A percentile compares a stretch with the other conserved stretches of the same genome.
Conservation (phyloP, 768 basidiomycete genomes). For the Omphalotus guepiniiformis region DNA sequence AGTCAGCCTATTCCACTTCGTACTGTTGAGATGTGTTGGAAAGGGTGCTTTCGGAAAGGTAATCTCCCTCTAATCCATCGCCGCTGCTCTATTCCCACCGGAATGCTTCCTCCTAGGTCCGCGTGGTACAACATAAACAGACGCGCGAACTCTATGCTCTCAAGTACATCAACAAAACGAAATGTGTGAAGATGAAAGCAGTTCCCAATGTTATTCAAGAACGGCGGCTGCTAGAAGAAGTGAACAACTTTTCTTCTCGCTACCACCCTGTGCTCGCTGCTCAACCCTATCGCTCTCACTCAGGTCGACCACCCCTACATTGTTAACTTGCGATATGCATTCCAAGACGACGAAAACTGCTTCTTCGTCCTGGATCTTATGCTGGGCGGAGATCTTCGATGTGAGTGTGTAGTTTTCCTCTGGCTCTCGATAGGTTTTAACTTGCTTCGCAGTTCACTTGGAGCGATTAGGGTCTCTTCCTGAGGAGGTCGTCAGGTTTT, state of each 20-base stretch:
- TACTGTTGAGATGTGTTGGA: conserved; percentile 92
- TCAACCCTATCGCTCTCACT: conserved; percentile 12
- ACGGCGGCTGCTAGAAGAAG: conserved; percentile 92
- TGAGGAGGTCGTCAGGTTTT: conserved; percentile 81
- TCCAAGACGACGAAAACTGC: conserved; percentile 97
- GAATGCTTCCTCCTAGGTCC: conserved; percentile 70
- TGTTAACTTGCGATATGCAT: conserved; percentile 93
- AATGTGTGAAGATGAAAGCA: conserved; percentile 98
- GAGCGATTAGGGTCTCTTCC: conserved; percentile 72
- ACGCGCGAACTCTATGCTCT: conserved; percentile 95
- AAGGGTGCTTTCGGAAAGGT: conserved; percentile 99
- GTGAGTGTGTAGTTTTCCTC: conserved; percentile 41
- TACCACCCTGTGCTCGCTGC: conserved; percentile 10
- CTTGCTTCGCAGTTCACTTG: conserved; percentile 63
- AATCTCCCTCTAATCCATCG: conserved; percentile 7
- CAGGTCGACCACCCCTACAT: conserved; percentile 95
- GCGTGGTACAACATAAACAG: conserved; percentile 98
- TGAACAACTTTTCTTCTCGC: conserved; percentile 25
- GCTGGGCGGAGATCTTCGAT: conserved; percentile 92
- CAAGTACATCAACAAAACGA: conserved; percentile 98
- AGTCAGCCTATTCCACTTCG: conserved; percentile 95
- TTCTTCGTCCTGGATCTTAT: conserved; percentile 98
- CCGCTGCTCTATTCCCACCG: not conserved
- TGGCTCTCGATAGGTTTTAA: conserved; percentile 9
- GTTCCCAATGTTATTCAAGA: conserved; percentile 98